phyloP scores from a whole-genome alignment of 2,329 filamentous ascomycete genomes.

The Sporothrix mexicana region DNA sequence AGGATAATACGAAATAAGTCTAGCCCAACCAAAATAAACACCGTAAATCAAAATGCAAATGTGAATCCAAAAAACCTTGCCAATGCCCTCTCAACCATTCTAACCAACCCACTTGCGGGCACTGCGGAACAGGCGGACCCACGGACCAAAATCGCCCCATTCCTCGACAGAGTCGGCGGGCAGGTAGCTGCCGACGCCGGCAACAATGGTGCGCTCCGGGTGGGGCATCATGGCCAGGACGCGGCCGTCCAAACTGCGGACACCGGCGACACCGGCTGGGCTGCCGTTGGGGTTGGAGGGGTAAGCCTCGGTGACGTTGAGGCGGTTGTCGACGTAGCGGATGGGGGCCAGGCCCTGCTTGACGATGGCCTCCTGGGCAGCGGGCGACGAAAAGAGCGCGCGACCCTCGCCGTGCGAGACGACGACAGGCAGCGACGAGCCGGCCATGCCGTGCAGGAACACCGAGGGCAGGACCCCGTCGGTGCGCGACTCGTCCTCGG shows the following conservation, averaged over 20 bases:
- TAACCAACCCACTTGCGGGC: slow-evolving; percentile 85
- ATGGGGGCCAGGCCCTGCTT: slow-evolving; percentile 74
- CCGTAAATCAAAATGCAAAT: slow-evolving; percentile 10
- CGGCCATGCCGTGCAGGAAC: slow-evolving; percentile 88
- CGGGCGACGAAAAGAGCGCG: slow-evolving; percentile 68
- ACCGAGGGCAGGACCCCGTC: slow-evolving; percentile 62
- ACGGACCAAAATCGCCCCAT: slow-evolving; percentile 84
- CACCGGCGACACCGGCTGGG: slow-evolving; percentile 79
- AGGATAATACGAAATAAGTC: neutral
- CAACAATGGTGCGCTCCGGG: slow-evolving; percentile 85
- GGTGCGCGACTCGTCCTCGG: slow-evolving; percentile 57
- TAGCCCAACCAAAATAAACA: slow-evolving; percentile 12
- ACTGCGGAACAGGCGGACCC: slow-evolving; percentile 85
- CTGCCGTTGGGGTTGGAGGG: slow-evolving; percentile 89
- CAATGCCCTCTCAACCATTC: neutral
- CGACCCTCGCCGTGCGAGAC: slow-evolving; percentile 92
- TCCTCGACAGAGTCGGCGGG: slow-evolving; percentile 62
- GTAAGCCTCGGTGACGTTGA: slow-evolving; percentile 77
- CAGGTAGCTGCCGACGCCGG: slow-evolving; percentile 76
- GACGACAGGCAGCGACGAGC: slow-evolving; percentile 80
- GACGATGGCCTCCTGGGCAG: slow-evolving; percentile 61
- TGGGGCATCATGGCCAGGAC: slow-evolving; percentile 93
- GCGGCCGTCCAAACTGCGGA: slow-evolving; percentile 76
- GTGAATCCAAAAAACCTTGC: neutral
- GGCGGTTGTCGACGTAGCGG: slow-evolving; percentile 84